Percentiles rank a stretch among this genome's conserved stretches.
Conservation (phyloP, 2,329 filamentous ascomycete genomes). For the Fusarium continuum region DNA sequence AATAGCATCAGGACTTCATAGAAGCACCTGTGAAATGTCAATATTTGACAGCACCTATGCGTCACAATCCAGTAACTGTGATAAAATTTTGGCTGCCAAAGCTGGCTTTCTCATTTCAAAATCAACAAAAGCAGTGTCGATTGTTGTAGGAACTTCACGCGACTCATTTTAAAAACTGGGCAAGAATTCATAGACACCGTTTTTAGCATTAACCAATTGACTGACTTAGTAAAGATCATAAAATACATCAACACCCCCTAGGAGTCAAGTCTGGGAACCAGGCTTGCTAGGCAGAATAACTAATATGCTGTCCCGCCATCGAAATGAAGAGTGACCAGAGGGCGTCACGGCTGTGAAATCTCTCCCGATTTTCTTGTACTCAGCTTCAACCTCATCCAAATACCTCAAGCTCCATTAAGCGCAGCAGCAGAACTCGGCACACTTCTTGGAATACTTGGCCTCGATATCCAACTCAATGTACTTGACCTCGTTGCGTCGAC, state of each 20-base stretch:
- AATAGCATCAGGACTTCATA: no score
- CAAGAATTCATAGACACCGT: neutral
- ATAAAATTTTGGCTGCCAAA: no score
- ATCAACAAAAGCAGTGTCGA: no score
- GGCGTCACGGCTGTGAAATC: neutral
- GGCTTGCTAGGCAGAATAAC: constrained; percentile 2
- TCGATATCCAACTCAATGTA: constrained; percentile 22
- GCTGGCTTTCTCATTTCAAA: no score
- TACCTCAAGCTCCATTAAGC: neutral
- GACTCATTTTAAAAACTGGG: no score
- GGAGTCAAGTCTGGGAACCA: no score
- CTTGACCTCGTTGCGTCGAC: constrained; percentile 1
- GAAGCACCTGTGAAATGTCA: no score
- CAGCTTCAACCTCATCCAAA: neutral
- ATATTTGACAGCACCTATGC: no score
- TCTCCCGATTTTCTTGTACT: no score
- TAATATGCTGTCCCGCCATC: neutral
- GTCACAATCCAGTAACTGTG: no score
- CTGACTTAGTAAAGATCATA: neutral
- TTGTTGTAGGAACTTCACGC: no score
- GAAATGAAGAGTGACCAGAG: constrained; percentile 1
- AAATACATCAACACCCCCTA: neutral
- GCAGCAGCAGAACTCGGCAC: constrained; percentile 25
- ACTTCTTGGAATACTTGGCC: constrained; percentile 21
- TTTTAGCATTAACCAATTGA: constrained; percentile 1